A percentile compares a stretch with the other conserved stretches of the same genome.
Evolutionary conservation across 164 flowering plant species (phyloP).

Genomic region (Macadamia tetraphylla): DNA sequence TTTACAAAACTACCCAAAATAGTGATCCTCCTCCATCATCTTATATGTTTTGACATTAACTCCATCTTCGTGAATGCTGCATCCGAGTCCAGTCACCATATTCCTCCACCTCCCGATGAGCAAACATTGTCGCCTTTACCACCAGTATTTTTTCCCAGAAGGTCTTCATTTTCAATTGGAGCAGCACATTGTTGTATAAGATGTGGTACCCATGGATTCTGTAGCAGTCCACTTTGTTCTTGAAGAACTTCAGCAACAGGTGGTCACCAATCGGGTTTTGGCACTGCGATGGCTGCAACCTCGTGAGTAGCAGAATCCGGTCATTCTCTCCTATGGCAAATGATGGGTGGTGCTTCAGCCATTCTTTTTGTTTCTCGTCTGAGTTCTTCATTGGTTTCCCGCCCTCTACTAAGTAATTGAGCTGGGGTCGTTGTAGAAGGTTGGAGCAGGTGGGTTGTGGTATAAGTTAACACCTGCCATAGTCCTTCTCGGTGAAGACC

Average conservation of each 20-base stretch:
- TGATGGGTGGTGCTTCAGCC: constrained; percentile 33
- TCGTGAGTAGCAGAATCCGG: constrained; percentile 23
- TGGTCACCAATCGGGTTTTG: neutral
- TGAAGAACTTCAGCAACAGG: constrained; percentile 41
- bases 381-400: constrained; percentile 23
- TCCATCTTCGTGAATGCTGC: constrained; percentile 94
- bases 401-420: constrained; percentile 23
- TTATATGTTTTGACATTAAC: constrained; percentile 29
- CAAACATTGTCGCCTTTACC: constrained; percentile 80
- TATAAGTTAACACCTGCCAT: constrained; percentile 13
- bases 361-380: constrained; percentile 32
- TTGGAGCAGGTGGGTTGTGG: constrained; percentile 16
- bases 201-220: constrained; percentile 42
- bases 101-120: constrained; percentile 98
- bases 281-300: constrained; percentile 37
- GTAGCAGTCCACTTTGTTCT: constrained; percentile 51
- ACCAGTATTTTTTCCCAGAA: constrained; percentile 86
- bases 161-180: constrained; percentile 57
- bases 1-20: no score
- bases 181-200: constrained; percentile 40
- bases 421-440: constrained; percentile 9
- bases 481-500: neutral
- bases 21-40: no score
- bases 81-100: constrained; percentile 99
- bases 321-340: constrained; percentile 14